phyloP scores from a whole-genome alignment of 1,139 yeast species.

The Yamadazyma kanchanaburiensis region DNA sequence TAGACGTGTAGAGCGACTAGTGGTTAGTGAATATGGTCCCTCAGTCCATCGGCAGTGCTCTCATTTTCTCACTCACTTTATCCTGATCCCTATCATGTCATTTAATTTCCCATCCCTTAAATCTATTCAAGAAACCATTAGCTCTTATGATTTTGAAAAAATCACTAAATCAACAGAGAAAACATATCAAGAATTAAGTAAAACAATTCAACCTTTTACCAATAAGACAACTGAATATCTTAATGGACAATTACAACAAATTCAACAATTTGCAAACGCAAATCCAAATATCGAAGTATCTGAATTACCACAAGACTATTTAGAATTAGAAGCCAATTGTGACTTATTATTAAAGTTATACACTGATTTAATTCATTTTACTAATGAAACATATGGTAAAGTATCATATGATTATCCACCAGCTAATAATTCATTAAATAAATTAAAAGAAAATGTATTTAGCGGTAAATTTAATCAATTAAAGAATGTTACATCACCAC shows the following conservation, averaged over 20 bases:
- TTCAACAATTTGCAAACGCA: conserved; percentile 38
- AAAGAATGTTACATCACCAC: conserved; percentile 59
- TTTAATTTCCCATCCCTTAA: conserved; percentile 50
- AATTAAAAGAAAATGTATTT: conserved; percentile 49
- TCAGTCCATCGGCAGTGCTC: no score
- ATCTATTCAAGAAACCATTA: conserved; percentile 44
- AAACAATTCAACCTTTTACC: conserved; percentile 43
- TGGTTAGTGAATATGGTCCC: neutral
- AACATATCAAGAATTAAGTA: conserved; percentile 40
- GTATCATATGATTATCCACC: conserved; percentile 76
- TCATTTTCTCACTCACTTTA: no score
- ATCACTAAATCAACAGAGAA: conserved; percentile 38
- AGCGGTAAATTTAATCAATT: conserved; percentile 55
- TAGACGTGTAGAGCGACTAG: no score
- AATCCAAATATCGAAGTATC: conserved; percentile 41
- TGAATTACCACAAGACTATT: conserved; percentile 72
- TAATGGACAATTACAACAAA: conserved; percentile 39
- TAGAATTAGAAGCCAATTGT: conserved; percentile 61
- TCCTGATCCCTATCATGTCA: conserved; percentile 35
- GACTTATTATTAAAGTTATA: conserved; percentile 60
- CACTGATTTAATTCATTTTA: conserved; percentile 55
- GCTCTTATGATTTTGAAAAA: conserved; percentile 38
- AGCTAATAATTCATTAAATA: conserved; percentile 46
- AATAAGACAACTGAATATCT: conserved; percentile 38
- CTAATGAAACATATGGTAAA: conserved; percentile 58